phyloP scores from a whole-genome alignment of 306 rosid genomes.

The Lathyrus sativus region DNA sequence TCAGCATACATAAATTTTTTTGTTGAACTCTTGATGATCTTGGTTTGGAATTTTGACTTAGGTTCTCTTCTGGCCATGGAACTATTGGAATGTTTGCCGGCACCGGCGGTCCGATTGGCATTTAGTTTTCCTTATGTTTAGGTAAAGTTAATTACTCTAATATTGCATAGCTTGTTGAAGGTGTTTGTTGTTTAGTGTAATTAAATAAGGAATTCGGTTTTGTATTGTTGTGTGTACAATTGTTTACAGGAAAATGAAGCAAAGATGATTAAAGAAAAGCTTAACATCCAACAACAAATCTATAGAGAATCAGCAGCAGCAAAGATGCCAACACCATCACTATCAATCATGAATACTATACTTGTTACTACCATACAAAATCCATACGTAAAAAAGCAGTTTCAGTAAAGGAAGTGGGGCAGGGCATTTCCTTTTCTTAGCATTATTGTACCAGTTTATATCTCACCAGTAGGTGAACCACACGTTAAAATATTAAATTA shows the following conservation, averaged over 20 bases:
- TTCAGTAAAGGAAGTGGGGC: conserved; percentile 69
- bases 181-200: conserved; percentile 31
- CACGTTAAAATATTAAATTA: conserved; percentile 51
- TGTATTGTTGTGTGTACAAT: conserved; percentile 20
- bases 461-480: conserved; percentile 71
- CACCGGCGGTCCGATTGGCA: conserved; percentile 83
- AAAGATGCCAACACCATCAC: conserved; percentile 35
- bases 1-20: conserved; percentile 28
- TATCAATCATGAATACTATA: conserved; percentile 56
- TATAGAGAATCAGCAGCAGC: conserved; percentile 66
- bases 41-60: conserved; percentile 15
- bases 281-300: conserved; percentile 37
- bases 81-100: conserved; percentile 86
- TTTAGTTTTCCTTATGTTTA: conserved; percentile 53
- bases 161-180: conserved; percentile 31
- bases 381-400: conserved; percentile 72
- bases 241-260: conserved; percentile 51
- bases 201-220: conserved; percentile 29
- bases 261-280: conserved; percentile 49
- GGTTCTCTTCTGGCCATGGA: conserved; percentile 87
- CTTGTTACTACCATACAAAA: conserved; percentile 83
- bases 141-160: conserved; percentile 33
- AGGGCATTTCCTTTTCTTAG: conserved; percentile 45
- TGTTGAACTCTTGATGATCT: not conserved
- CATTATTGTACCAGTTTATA: conserved; percentile 60